Percentiles rank a stretch among this genome's conserved stretches.
Evolutionary conservation across 1,284 basidiomycete species (phyloP).

Genomic region (Erythrobasidium hasegawianum): DNA sequence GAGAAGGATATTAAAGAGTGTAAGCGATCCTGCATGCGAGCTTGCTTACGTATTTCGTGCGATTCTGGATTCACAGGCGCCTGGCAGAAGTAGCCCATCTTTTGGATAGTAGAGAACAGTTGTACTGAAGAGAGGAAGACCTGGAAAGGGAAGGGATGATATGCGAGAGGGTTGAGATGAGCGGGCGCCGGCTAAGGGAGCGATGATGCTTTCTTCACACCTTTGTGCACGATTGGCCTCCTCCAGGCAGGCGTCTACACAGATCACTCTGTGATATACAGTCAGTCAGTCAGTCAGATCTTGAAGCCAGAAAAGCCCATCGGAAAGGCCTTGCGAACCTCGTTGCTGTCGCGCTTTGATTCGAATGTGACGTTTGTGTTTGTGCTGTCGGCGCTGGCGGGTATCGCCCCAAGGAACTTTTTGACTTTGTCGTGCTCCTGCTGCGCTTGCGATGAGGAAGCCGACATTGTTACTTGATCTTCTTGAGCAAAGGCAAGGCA

Average conservation of each 20-base stretch:
- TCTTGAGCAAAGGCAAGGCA: too few relatives aligned
- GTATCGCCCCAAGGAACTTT: slow-evolving; percentile 22
- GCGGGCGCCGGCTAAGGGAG: neutral
- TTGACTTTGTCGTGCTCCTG: slow-evolving; percentile 20
- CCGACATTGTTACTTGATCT: neutral
- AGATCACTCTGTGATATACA: slow-evolving; percentile 20
- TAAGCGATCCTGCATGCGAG: neutral
- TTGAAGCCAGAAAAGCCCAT: neutral
- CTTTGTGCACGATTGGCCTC: slow-evolving; percentile 27
- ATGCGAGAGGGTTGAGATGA: neutral
- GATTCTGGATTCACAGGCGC: slow-evolving; percentile 40
- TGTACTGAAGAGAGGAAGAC: slow-evolving; percentile 13
- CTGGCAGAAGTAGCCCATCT: slow-evolving; percentile 44
- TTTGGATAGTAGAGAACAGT: slow-evolving; percentile 40
- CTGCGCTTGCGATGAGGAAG: neutral
- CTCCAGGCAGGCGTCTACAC: slow-evolving; percentile 28
- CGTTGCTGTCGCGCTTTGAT: slow-evolving; percentile 21
- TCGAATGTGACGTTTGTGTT: slow-evolving; percentile 34
- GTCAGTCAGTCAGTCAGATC: neutral
- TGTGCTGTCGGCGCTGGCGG: slow-evolving; percentile 20
- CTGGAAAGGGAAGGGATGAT: neutral
- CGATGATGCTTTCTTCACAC: slow-evolving; percentile 3
- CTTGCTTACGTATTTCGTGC: slow-evolving; percentile 39
- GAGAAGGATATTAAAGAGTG: neutral
- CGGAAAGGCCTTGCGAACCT: slow-evolving; percentile 9